Evolutionary conservation across 345 rosid species (phyloP), one percentile per base, ranked within the genome.

Genomic region (Passiflora organensis): DNA sequence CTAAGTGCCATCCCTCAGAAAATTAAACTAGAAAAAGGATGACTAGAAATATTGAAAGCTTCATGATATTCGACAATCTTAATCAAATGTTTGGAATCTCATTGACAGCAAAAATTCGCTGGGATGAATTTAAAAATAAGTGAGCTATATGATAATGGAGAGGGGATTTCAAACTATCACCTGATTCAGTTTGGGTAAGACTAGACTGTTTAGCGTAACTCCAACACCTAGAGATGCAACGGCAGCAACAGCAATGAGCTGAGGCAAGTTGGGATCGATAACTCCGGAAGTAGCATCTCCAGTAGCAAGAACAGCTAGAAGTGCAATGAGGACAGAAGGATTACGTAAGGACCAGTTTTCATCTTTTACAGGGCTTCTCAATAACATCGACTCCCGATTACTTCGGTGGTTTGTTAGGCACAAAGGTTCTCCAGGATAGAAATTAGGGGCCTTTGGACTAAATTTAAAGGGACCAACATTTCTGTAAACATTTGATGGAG

Each of bases 241-340:
- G 51, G 78, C 85, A 53, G 82, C 94, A 60, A 78, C 76, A 65
- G 94, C 74, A 74, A 93, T 84, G 59, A 89, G 58, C 69, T 80
- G 91, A 55, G 96, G 96, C 75, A 93, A 74, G 76, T 80, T 74
- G 61, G 99, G 95, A 77, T 86, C 87, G 64, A 93, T 76, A 13
- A 84, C 55, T 64, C 87, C 81, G 28, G 96, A 80, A 65, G 89
- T 95, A 77, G 85, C 96, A 72, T 93, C 96, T 62, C 96, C 99
- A 53, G 87, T 69, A 58, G 89, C 94, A 58, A 93, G 71, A 66
- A 86, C 65, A 61, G 83, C 88, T 63, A 86, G 74, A 38, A 93
- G 72, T 23, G 94, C 86, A 34, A 93, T 66, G 46, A 88, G 69
- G 64, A 77, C 53, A 48, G 86, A 65, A 2, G 95, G 96, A 56